Evolutionary conservation across 371 early-diverging fungal species (phyloP), one percentile per base, ranked within the genome.

Genomic region (Mortierella sp.): DNA sequence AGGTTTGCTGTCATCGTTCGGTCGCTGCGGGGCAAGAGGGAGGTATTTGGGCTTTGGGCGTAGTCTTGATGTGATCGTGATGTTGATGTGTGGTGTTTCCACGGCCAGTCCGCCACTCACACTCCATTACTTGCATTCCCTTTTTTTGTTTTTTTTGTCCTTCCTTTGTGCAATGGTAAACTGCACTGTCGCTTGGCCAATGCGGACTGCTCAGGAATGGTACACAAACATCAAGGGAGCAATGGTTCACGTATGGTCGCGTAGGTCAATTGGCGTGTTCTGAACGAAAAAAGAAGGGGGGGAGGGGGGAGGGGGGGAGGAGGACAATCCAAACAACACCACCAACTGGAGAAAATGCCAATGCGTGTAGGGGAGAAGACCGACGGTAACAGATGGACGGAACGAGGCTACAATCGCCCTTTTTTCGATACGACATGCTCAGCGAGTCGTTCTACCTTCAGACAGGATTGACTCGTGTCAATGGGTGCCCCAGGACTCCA

Each of bases 171-270:
- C 62, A 54, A 62, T 62, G 62, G 62, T 47, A 48, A 27, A n/a
- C 48, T 62, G 62, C 62, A 54, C 28, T 40, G 8, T 25, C 39
- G 21, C 62, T 62, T 54, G 62, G 62, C 54, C 62, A 62, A 62
- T 62, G 62, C 62, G 62, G 48, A 54, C 54, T 62, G 62, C 62
- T 62, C 39, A 60, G 62, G 62, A 62, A 62, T 62, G 62, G 62
- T 62, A 62, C 62, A 62, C 62, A 62, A 61, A 54, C 46, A 54
- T 47, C 62, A 53, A 46, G 54, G 61, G 54, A 28, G 24, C 13
- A 13, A 45, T 29, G 19, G 46, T 45, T 46, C 54, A 53, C 45
- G 52, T 29, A 53, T 21, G 45, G 46, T 22, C 44, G 45, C 51
- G 34, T 57, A 19, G 56, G 47, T 46, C 27, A 40, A 49, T 45